These are phyloP conservation scores for Plasmodium fragile DNA, from an alignment of 169 alveolate genomes.

Conservation along the genomic window DNA sequence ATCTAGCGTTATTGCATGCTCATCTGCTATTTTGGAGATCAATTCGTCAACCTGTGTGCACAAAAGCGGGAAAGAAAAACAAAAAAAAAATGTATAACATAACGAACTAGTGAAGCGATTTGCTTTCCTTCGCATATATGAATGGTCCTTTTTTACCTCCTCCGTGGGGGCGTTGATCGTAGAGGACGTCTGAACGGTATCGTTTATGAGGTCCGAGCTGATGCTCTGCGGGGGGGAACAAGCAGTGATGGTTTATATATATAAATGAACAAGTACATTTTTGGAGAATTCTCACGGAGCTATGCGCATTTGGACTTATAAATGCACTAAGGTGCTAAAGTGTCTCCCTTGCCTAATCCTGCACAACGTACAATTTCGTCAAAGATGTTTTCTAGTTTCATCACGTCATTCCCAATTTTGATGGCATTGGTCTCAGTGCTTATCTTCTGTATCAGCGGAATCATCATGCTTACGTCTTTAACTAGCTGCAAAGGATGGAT, in stretches of 20 bases:
- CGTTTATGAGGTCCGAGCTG: conserved; percentile 49
- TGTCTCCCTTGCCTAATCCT: background rate
- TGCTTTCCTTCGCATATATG: background rate
- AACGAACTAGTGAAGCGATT: background rate
- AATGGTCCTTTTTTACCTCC: conserved; percentile 26
- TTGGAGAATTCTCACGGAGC: background rate
- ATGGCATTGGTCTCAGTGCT: conserved; percentile 66
- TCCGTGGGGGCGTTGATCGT: conserved; percentile 70
- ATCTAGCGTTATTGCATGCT: conserved; percentile 54
- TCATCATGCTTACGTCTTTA: conserved; percentile 58
- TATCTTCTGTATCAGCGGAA: conserved; percentile 61
- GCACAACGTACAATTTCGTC: conserved; percentile 50
- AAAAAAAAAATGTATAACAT: background rate
- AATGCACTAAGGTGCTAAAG: background rate
- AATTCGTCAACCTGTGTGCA: conserved; percentile 45
- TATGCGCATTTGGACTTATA: background rate
- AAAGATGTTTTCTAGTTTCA: conserved; percentile 55
- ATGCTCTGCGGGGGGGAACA: conserved; percentile 23
- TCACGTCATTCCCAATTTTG: conserved; percentile 68
- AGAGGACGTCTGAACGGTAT: conserved; percentile 65
- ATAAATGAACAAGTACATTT: background rate
- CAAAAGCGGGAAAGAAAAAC: background rate
- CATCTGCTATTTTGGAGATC: conserved; percentile 72
- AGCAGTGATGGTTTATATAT: background rate
- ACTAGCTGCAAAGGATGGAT: conserved; percentile 40